These are phyloP conservation scores for Sporothrix schenckii DNA, from an alignment of 2,329 filamentous ascomycete species.

Conservation along the genomic window DNA sequence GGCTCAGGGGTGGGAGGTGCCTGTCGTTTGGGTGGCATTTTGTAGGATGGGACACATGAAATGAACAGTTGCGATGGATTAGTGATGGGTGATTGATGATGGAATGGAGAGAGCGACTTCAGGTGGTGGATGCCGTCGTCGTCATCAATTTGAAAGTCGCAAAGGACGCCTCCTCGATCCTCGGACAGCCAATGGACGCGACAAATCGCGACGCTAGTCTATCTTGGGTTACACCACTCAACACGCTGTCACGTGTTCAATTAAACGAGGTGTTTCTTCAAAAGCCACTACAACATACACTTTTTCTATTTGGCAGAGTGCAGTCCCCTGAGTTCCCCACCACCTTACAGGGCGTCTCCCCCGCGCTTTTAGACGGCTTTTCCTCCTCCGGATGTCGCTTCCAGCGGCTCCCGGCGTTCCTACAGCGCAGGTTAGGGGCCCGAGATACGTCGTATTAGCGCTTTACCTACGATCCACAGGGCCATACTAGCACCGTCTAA, in stretches of 20 bases:
- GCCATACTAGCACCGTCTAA: background rate
- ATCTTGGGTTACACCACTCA: background rate
- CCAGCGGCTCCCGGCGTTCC: constrained; percentile 5
- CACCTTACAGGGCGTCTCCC: constrained; percentile 1
- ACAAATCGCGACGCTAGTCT: constrained; percentile 26
- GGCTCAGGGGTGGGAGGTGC: constrained; percentile 39
- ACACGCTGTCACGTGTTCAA: constrained; percentile 32
- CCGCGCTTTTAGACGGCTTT: background rate
- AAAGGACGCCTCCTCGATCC: background rate
- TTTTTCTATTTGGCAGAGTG: background rate
- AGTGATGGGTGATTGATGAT: background rate
- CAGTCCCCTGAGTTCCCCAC: background rate
- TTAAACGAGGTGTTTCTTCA: background rate
- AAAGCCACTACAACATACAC: background rate
- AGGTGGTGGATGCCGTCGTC: background rate
- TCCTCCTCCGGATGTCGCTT: constrained; percentile 3
- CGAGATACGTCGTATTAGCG: background rate
- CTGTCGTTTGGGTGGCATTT: constrained; percentile 50
- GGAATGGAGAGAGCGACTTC: background rate
- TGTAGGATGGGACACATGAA: background rate
- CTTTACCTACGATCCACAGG: background rate
- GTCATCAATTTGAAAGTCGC: background rate
- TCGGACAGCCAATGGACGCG: constrained; percentile 18
- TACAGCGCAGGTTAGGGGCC: background rate
- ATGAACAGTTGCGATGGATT: background rate